Conservation (phyloP, 83 land plant genomes). For the Picea engelmannii region DNA sequence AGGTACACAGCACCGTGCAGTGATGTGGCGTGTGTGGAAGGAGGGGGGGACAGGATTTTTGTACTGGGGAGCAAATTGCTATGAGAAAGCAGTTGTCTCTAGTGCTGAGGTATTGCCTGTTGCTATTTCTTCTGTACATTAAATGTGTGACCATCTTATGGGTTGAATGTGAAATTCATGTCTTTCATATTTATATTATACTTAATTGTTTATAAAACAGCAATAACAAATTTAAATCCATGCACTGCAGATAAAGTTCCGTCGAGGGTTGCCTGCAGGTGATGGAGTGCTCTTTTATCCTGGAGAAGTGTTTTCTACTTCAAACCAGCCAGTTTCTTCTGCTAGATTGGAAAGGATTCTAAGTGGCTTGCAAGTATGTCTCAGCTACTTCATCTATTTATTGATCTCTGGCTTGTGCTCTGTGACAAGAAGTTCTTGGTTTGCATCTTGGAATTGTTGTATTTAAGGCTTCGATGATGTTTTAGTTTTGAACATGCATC, state of each 20-base stretch:
- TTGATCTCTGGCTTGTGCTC: neutral
- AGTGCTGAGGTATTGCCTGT: slow-evolving; percentile 80
- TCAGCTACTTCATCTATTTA: neutral
- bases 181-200: neutral
- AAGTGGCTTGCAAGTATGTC: slow-evolving; percentile 93
- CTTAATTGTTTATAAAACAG: neutral
- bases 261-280: slow-evolving; percentile 97
- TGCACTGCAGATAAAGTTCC: slow-evolving; percentile 75
- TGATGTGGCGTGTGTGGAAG: slow-evolving; percentile 99
- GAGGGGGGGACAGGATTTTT: slow-evolving; percentile 98
- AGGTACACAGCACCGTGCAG: slow-evolving; percentile 98
- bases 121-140: neutral
- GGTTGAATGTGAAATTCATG: neutral
- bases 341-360: slow-evolving; percentile 82
- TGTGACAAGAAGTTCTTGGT: neutral
- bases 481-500: neutral
- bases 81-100: slow-evolving; percentile 80
- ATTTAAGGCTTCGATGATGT: neutral
- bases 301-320: slow-evolving; percentile 86
- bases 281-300: slow-evolving; percentile 97
- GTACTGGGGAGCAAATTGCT: slow-evolving; percentile 99
- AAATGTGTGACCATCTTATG: neutral
- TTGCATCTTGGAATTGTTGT: neutral
- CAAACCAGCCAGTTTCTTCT: slow-evolving; percentile 90
- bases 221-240: neutral